A percentile compares a stretch with the other conserved stretches of the same genome.
Evolutionary conservation across 495 filamentous ascomycete genomes (phyloP).

Genomic region (Aspergillus carlsbadensis): DNA sequence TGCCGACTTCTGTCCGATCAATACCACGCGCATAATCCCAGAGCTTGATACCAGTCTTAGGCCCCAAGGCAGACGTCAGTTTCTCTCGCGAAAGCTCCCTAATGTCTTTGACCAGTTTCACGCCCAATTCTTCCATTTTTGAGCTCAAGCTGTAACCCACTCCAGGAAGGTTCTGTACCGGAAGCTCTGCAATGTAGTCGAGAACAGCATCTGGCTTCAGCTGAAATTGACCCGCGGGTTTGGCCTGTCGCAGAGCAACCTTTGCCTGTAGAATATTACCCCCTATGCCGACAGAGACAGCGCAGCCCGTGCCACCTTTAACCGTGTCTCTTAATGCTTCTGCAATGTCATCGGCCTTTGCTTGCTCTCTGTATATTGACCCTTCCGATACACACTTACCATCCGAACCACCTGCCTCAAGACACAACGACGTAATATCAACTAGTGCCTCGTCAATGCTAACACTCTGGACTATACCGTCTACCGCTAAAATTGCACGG

Average conservation of each 20-base stretch:
- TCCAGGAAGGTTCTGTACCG: slow-evolving; percentile 79
- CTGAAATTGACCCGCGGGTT: slow-evolving; percentile 90
- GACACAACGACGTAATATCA: slow-evolving; percentile 68
- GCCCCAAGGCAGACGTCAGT: slow-evolving; percentile 70
- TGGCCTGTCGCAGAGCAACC: slow-evolving; percentile 85
- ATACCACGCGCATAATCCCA: slow-evolving; percentile 91
- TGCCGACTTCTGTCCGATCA: slow-evolving; percentile 82
- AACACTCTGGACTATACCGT: slow-evolving; percentile 87
- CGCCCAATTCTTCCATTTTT: slow-evolving; percentile 82
- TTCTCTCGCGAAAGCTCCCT: slow-evolving; percentile 72
- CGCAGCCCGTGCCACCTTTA: slow-evolving; percentile 72
- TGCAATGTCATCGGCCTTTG: slow-evolving; percentile 75
- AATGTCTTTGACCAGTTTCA: slow-evolving; percentile 79
- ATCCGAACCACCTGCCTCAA: slow-evolving; percentile 64
- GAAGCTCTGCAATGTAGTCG: slow-evolving; percentile 70
- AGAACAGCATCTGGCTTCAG: slow-evolving; percentile 76
- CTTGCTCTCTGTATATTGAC: slow-evolving; percentile 77
- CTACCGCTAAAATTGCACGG: slow-evolving; percentile 72
- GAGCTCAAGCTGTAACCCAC: slow-evolving; percentile 82
- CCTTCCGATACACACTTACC: slow-evolving; percentile 68
- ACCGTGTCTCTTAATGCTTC: slow-evolving; percentile 62
- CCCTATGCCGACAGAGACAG: slow-evolving; percentile 93
- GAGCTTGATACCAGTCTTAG: slow-evolving; percentile 88
- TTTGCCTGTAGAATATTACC: slow-evolving; percentile 89
- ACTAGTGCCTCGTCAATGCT: slow-evolving; percentile 93